A percentile compares a stretch with the other conserved stretches of the same genome.
These are phyloP conservation scores for Pichia exigua DNA, from an alignment of 805 yeast species.

Conservation along the genomic window DNA sequence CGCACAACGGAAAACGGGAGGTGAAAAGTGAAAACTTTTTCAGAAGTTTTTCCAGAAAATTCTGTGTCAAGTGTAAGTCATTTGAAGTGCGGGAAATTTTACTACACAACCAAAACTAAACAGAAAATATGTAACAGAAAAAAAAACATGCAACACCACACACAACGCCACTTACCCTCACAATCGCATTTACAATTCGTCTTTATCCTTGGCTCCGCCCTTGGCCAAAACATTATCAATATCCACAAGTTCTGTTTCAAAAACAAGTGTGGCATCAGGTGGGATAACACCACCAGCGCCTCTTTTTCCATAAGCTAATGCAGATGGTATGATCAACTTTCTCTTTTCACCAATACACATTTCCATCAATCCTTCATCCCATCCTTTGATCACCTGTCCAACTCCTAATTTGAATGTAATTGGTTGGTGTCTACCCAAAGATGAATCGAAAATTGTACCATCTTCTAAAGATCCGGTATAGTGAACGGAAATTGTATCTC, in stretches of 20 bases:
- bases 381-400: conserved; percentile 79
- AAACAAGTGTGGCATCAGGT: conserved; percentile 62
- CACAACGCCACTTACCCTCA: not conserved
- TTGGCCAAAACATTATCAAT: conserved; percentile 22
- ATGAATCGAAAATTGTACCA: conserved; percentile 71
- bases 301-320: conserved; percentile 65
- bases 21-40: too few relatives aligned
- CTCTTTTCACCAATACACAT: conserved; percentile 90
- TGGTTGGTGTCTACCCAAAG: conserved; percentile 57
- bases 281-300: conserved; percentile 71
- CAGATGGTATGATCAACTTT: conserved; percentile 69
- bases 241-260: conserved; percentile 56
- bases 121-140: too few relatives aligned
- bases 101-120: too few relatives aligned
- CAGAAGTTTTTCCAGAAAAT: too few relatives aligned
- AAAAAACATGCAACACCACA: too few relatives aligned
- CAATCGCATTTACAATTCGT: conserved; percentile 16
- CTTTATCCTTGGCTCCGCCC: conserved; percentile 17
- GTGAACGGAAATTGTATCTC: conserved; percentile 69
- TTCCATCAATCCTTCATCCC: conserved; percentile 79
- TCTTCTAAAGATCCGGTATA: conserved; percentile 65
- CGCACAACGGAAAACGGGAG: too few relatives aligned
- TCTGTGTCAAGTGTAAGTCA: too few relatives aligned
- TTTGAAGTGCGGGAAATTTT: too few relatives aligned
- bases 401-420: conserved; percentile 64